Conservation (phyloP, 1,284 basidiomycete species). For the Stygiomarasmius scandens region DNA sequence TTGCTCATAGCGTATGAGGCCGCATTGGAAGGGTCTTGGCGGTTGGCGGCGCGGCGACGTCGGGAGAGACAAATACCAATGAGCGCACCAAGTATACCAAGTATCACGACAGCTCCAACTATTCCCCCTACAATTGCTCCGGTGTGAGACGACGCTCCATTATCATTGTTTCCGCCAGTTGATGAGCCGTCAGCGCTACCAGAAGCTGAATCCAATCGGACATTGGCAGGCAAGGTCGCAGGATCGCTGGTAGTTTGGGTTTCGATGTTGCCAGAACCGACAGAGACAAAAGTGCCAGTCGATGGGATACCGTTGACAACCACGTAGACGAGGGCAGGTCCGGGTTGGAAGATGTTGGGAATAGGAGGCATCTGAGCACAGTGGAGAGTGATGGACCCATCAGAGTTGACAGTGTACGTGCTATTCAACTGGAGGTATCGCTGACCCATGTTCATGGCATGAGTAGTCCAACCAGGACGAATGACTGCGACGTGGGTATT, state of each 20-base stretch:
- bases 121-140: slow-evolving; percentile 9
- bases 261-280: slow-evolving; percentile 70
- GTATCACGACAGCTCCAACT: slow-evolving; percentile 12
- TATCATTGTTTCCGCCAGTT: neutral
- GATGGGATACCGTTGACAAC: slow-evolving; percentile 74
- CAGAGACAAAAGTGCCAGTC: slow-evolving; percentile 63
- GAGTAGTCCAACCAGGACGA: slow-evolving; percentile 63
- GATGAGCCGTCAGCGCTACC: slow-evolving; percentile 8
- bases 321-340: slow-evolving; percentile 74
- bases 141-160: slow-evolving; percentile 20
- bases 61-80: slow-evolving; percentile 17
- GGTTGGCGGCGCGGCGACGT: slow-evolving; percentile 12
- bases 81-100: slow-evolving; percentile 17
- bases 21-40: slow-evolving; percentile 8
- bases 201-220: slow-evolving; percentile 8
- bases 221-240: slow-evolving; percentile 30
- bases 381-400: slow-evolving; percentile 63
- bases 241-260: slow-evolving; percentile 43
- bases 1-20: neutral
- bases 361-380: slow-evolving; percentile 73
- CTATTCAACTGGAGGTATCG: slow-evolving; percentile 49
- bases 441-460: slow-evolving; percentile 62
- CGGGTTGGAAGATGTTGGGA: slow-evolving; percentile 72
- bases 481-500: slow-evolving; percentile 82
- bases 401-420: slow-evolving; percentile 57